Conservation (phyloP, 202 grass and related monocot genomes). For the Saccharum hybrid region DNA sequence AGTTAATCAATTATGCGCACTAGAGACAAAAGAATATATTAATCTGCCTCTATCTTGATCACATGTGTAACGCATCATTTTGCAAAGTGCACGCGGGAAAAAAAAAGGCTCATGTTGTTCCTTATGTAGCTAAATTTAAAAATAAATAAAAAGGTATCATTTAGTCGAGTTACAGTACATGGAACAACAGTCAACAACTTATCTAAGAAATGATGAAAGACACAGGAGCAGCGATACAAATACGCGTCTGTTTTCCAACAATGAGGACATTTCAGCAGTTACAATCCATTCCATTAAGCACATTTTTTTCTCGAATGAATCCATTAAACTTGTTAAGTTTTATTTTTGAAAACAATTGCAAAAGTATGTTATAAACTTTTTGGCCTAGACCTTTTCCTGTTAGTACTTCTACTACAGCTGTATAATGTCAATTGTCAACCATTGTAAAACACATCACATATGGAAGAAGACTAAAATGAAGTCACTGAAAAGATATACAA, state of each 20-base stretch:
- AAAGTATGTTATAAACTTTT: not conserved
- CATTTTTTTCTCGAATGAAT: not conserved
- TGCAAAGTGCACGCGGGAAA: too few relatives aligned
- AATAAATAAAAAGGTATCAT: not conserved
- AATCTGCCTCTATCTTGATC: too few relatives aligned
- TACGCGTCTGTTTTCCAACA: not conserved
- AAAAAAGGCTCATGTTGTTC: too few relatives aligned
- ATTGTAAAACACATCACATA: not conserved
- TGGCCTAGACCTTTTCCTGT: not conserved
- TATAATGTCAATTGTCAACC: constrained; percentile 1
- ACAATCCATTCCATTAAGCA: too few relatives aligned
- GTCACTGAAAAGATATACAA: not conserved
- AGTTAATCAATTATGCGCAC: too few relatives aligned
- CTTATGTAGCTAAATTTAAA: too few relatives aligned
- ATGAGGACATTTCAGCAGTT: not conserved
- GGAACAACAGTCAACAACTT: too few relatives aligned
- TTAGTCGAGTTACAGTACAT: not conserved
- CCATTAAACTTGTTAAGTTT: not conserved
- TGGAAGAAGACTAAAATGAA: constrained; percentile 12
- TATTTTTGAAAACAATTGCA: not conserved
- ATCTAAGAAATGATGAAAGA: too few relatives aligned
- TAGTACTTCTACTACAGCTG: not conserved
- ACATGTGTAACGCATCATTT: too few relatives aligned
- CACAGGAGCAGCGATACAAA: not conserved
- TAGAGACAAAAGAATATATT: too few relatives aligned